Evolutionary conservation across 2,329 filamentous ascomycete genomes (phyloP).

Genomic region (Trichophyton verrucosum): DNA sequence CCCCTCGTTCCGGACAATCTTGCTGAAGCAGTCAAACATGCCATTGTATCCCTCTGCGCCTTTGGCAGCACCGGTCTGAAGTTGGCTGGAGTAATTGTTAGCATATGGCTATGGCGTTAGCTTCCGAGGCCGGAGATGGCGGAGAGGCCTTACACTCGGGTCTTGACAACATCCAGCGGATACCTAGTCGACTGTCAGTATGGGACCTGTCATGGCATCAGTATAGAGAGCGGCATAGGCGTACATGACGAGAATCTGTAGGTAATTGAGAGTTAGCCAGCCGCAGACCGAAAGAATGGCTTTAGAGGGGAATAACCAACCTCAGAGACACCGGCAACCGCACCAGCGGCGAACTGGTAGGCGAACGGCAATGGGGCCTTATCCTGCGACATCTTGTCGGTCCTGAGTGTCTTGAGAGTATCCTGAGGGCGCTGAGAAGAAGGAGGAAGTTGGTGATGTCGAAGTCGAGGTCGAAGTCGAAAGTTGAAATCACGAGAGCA

Average conservation of each 20-base stretch:
- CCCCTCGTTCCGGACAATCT: conserved; percentile 95
- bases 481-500: not conserved
- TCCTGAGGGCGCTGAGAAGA: not conserved
- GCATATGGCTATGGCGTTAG: not conserved
- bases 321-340: conserved; percentile 95
- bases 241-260: conserved; percentile 75
- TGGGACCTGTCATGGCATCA: not conserved
- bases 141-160: conserved; percentile 60
- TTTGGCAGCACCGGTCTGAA: conserved; percentile 59
- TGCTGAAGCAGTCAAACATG: conserved; percentile 96
- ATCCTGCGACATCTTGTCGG: conserved; percentile 47
- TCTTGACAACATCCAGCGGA: conserved; percentile 96
- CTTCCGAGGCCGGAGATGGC: not conserved
- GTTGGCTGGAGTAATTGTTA: conserved; percentile 47
- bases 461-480: not conserved
- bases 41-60: conserved; percentile 84
- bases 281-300: not conserved
- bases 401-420: not conserved
- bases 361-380: conserved; percentile 74
- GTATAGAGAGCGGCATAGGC: not conserved
- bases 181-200: conserved; percentile 51
- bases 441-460: not conserved
- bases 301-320: conserved; percentile 37
- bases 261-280: not conserved
- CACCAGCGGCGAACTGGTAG: conserved; percentile 93